Evolutionary conservation across 441 rosid species (phyloP), one percentile per base, ranked within the genome.

Genomic region (Euphorbia schlechtendalii): DNA sequence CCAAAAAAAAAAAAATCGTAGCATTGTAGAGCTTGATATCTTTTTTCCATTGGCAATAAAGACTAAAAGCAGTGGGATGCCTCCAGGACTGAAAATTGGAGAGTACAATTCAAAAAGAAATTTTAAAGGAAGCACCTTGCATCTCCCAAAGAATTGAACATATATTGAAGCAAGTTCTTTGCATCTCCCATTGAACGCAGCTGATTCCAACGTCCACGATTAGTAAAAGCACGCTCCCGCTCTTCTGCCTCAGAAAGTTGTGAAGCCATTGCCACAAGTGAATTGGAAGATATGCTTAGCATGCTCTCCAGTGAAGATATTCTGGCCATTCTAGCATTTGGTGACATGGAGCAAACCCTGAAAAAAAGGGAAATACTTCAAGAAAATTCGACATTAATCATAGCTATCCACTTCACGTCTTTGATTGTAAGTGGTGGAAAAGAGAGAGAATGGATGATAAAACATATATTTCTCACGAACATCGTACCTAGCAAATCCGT

Each of bases 201-300:
- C 73, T 95, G 98, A 81, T 81, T 91, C 99, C 99, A 95, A 53
- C 92, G 96, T 53, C 99, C 99, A 73, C 96, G 95, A 67, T 66
- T 84, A 60, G 83, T 79, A 60, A 95, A 81, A 46, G 84, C 86
- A 63, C 98, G 95, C 63, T 95, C 99, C 30, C 96, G 77, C 69
- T 95, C 98, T 76, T 85, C 96, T 69, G 97, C 99, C 79, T 91
- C 99, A 14, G 94, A 91, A 68, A 95, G 96, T 78, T 95, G 98
- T 70, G 98, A 91, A 60, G 99, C 97, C 99, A 95, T 95, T 43
- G 96, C 85, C 24, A 84, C 84, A 8, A 91, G 81, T 25, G 98
- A 88, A 72, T 84, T 85, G 22, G 97, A 95, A 66, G 99, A 86
- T 75, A 89, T 83, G 76, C 80, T 81, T 11, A 92, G 80, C 99